A percentile compares a stretch with the other conserved stretches of the same genome.
phyloP scores from a whole-genome alignment of 1,139 yeast species.

The Kodamaea plutei region DNA sequence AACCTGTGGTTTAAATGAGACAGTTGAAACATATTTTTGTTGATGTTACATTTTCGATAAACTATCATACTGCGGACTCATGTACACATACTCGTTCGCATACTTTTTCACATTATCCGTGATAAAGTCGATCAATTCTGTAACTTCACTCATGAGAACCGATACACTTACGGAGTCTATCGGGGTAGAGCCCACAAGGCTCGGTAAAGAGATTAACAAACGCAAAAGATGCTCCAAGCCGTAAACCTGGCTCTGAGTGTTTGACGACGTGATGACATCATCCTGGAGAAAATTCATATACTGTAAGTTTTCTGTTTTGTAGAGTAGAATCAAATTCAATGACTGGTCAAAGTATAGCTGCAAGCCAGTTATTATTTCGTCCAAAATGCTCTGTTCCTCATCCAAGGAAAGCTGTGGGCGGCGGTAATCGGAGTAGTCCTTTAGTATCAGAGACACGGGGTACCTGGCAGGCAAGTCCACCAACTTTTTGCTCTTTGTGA shows the following conservation, averaged over 20 bases:
- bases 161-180: conserved; percentile 78
- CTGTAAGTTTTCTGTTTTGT: conserved; percentile 83
- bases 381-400: conserved; percentile 42
- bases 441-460: conserved; percentile 50
- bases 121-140: conserved; percentile 51
- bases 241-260: conserved; percentile 48
- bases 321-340: conserved; percentile 67
- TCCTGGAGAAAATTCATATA: conserved; percentile 50
- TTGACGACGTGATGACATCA: conserved; percentile 26
- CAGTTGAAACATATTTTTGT: too few relatives aligned
- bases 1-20: too few relatives aligned
- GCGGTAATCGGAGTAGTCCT: conserved; percentile 39
- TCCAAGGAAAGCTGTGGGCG: conserved; percentile 23
- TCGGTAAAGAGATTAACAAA: conserved; percentile 73
- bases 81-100: conserved; percentile 46
- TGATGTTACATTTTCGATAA: conserved; percentile 26
- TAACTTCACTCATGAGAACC: conserved; percentile 40
- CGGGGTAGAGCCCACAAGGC: conserved; percentile 67
- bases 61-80: conserved; percentile 62
- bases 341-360: conserved; percentile 74
- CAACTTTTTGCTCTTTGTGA: conserved; percentile 74
- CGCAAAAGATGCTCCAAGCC: conserved; percentile 79
- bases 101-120: conserved; percentile 45
- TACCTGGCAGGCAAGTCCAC: conserved; percentile 56
- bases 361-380: conserved; percentile 69